Base-by-base conservation (phyloP, 345 rosid genomes). In the Camelina laxa region DNA sequence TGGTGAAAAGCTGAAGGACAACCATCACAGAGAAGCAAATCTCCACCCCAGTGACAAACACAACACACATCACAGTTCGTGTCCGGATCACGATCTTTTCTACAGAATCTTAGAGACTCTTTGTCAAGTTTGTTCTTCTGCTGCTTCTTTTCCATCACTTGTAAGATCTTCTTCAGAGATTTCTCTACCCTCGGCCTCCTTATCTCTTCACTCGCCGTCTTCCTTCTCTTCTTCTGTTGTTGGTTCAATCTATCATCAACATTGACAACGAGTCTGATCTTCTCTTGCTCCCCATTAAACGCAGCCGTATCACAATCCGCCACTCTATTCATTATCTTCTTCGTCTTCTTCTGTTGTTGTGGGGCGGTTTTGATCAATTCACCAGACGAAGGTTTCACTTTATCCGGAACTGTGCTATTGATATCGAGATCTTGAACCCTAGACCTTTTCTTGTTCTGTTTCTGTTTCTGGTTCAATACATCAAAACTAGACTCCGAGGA, bases 1-100 rank as follows among this genome's bases (percentile, higher is more conserved):
- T 60, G 19, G 17, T 85, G 85, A 73, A 80, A 85, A 1, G 84
- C 67, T 14, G 93, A 80, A 31, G 91, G 90, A 69, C 96, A 88
- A 4, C 62, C 69, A 65, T 87, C 90, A 53, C 93, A 87, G 7
- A 86, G 73, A 33, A 90, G 49, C 4, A 90, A 73, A 1, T 85
- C 85, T 36, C 91, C 93, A 13, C 87, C 90, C 14, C 56, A 41
- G 17, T 70, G 84, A 72, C 96, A 86, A 20, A 70, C 63, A 27
- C 83, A 84, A 17, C 86, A 86, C n/a, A 78, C 73, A 1, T 47
- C 71, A 27, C 70, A 74, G 51, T 69, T 74, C 58, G 31, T 17
- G 5, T 60, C 67, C 22, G 50, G 38, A 53, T n/a, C 27, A 13
- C 16, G 50, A 14, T 67, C 48, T 35, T 67, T 54, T 31, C 57